Evolutionary conservation across 805 yeast species (phyloP), one percentile per base, ranked within the genome.

Genomic region (Monosporozyma solicola): DNA sequence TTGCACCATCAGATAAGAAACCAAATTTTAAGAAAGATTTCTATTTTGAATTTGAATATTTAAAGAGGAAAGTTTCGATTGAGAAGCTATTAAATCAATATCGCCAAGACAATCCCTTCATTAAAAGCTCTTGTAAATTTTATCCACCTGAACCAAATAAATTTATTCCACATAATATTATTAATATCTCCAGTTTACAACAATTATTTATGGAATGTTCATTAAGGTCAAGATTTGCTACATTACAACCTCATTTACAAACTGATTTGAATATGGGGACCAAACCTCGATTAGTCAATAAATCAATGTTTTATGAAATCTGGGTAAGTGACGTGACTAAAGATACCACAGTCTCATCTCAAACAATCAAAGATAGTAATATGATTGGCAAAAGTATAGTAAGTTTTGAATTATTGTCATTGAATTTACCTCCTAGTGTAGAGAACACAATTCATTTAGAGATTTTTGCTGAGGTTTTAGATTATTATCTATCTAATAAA

Each of bases 371-470:
- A 55, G 33, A 58, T 3, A 66, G 71, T 1, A 75, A 72, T 53
- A 58, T 69, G 0, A 65, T 73, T 11, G 29, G 39, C 15, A 35
- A 47, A 16, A 35, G 41, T 35, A 35, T 33, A 35, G 55, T 80
- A 0, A 75, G 83, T 2, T 64, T 82, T 44, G 83, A 80, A 48
- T 51, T 83, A 0, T 61, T 68, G 0, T 69, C 70, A 33, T 52
- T 69, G 0, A 47, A 27, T 0, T 20, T 76, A 5, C 50, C 54
- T 2, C 61, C 77, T 0, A 63, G 69, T 22, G 75, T 80, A 0
- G 47, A 52, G 9, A 69, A 68, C 48, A 72, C 79, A 2, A 74
- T 81, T 56, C 69, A 72, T n/a, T 57, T 79, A 11, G 90, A 85
- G 56, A 61, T 85, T 5, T 54, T 84, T 2, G 71, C 76, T 9